Base-by-base conservation (phyloP, 805 yeast genomes). In the Maudiozyma bulderi region DNA sequence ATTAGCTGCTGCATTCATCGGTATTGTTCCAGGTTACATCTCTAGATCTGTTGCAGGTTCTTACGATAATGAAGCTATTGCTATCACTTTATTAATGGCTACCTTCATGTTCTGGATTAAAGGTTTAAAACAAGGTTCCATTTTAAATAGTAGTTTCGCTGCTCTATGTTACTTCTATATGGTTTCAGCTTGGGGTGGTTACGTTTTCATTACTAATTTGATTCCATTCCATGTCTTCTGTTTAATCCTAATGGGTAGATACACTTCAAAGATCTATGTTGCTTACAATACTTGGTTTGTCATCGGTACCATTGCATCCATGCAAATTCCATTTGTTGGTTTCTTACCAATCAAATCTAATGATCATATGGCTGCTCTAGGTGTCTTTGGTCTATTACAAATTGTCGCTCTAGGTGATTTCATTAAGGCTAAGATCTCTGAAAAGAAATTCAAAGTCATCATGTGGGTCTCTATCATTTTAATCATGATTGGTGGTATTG, bases 181-280 rank as follows among this genome's bases (percentile, higher is more conserved):
- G 99, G 99, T 93, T 47, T 82, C 95, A 44, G 99, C 99, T 10
- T 90, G 99, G 97, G 99, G 99, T 74, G 99, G 99, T 30, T 93
- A 93, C 65, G 99, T 95, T 47, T 93, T 93, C 74, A 95, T 93
- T 70, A 93, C 99, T 51, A 93, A 93, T 72, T 81, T 95, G 75
- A 88, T 93, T 60, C 99, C 99, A 44, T 74, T 93, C 58, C 99
- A 93, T 66, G 89, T 90, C 29, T 90, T 93, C 62, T 90, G 88
- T 45, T 74, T 93, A 64, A 70, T 93, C 47, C 70, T 87, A 56
- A 93, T 93, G 98, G 99, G 99, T 47, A 83, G 99, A 62, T 93
- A 89, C 69, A 78, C 78, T 57, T 82, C 82, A 58, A 80, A 82
- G 56, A 66, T 93, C 50, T 93, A 93, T 67, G 81, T 95, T 15